Percentiles rank a stretch among this genome's conserved stretches.
phyloP scores from a whole-genome alignment of 1,139 yeast genomes.

The Magnusiomyces tetraspermus region DNA sequence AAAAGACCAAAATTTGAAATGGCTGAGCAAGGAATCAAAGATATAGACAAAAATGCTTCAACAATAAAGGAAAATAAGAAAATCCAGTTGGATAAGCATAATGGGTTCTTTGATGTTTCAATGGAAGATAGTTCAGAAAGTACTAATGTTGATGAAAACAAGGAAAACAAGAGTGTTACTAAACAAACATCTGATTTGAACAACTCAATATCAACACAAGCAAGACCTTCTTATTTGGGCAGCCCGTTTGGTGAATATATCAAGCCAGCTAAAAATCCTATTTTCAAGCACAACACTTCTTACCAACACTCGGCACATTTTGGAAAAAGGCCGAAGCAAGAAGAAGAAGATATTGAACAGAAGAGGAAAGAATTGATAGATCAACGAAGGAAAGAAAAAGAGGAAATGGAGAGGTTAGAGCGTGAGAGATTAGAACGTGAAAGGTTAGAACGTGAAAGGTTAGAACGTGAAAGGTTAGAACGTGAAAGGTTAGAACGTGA shows the following conservation, averaged over 20 bases:
- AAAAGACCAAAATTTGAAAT: conserved; percentile 14
- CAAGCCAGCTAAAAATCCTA: too few relatives aligned
- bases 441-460: too few relatives aligned
- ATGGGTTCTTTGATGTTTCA: conserved; percentile 9
- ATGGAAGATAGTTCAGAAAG: not conserved
- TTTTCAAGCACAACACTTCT: too few relatives aligned
- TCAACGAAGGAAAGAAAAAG: not conserved
- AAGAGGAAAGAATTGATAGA: conserved; percentile 7
- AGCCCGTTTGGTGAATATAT: too few relatives aligned
- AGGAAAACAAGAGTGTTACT: not conserved
- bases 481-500: too few relatives aligned
- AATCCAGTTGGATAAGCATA: not conserved
- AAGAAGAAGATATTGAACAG: conserved; percentile 5
- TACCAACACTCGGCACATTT: too few relatives aligned
- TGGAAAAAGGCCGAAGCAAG: conserved; percentile 8
- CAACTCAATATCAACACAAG: too few relatives aligned
- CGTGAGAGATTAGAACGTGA: not conserved
- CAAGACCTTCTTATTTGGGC: too few relatives aligned
- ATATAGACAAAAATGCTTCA: conserved; percentile 6
- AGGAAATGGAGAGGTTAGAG: conserved; percentile 4
- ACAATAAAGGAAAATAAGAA: too few relatives aligned
- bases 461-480: too few relatives aligned
- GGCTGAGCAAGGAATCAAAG: conserved; percentile 7
- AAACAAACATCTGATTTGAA: too few relatives aligned
- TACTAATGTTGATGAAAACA: not conserved